Conservation (phyloP, 108 stramenopile genomes). For the Skeletonema marinoi region DNA sequence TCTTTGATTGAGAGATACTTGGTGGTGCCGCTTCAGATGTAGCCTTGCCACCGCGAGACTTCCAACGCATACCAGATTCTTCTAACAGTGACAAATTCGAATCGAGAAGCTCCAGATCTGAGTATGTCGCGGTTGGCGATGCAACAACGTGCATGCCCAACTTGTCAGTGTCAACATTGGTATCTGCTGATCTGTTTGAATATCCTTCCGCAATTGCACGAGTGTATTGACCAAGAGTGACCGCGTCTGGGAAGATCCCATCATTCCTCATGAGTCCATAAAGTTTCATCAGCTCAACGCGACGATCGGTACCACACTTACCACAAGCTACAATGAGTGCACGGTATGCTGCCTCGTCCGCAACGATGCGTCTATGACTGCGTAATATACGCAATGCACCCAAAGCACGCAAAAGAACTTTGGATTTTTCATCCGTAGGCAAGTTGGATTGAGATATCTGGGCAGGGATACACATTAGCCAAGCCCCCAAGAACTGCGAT, state of each 20-base stretch:
- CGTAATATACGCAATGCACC: conserved; percentile 79
- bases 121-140: conserved; percentile 7
- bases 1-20: conserved; percentile 30
- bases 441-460: conserved; percentile 64
- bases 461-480: conserved; percentile 77
- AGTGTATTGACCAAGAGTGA: conserved; percentile 89
- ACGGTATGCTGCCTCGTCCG: conserved; percentile 88
- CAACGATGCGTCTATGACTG: conserved; percentile 73
- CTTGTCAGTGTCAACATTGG: conserved; percentile 21
- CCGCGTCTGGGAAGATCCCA: conserved; percentile 84
- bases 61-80: conserved; percentile 76
- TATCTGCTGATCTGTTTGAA: conserved; percentile 59
- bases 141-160: conserved; percentile 30
- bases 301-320: conserved; percentile 66
- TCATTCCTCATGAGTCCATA: conserved; percentile 82
- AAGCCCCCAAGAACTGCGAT: conserved; percentile 82
- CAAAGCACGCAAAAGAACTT: conserved; percentile 72
- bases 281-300: conserved; percentile 74
- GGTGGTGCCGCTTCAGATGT: conserved; percentile 9
- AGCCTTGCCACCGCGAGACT: conserved; percentile 23
- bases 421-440: conserved; percentile 66
- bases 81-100: conserved; percentile 54
- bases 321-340: conserved; percentile 88
- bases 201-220: conserved; percentile 86
- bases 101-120: conserved; percentile 58